A percentile compares a stretch with the other conserved stretches of the same genome.
Evolutionary conservation across 2,329 filamentous ascomycete species (phyloP).

Genomic region (Microthyrium microscopicum): DNA sequence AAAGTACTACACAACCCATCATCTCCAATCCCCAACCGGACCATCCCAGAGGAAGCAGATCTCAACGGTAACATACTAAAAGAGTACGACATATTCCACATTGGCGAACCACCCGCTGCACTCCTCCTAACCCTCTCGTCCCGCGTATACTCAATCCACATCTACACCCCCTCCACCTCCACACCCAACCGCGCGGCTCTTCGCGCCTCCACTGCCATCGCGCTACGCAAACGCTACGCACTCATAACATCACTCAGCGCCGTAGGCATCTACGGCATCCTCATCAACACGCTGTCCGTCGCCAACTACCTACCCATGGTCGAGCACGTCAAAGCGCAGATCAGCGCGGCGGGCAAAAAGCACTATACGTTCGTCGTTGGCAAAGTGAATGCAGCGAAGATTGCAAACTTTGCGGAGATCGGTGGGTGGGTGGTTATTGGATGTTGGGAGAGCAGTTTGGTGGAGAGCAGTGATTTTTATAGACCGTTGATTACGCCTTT

Average conservation of each 20-base stretch:
- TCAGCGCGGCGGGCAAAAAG: constrained; percentile 75
- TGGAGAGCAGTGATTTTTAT: constrained; percentile 82
- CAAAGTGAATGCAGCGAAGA: constrained; percentile 86
- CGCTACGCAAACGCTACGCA: constrained; percentile 64
- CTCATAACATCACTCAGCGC: constrained; percentile 67
- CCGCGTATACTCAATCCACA: constrained; percentile 60
- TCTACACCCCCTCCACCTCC: constrained; percentile 45
- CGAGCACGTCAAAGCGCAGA: constrained; percentile 52
- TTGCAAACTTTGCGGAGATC: constrained; percentile 91
- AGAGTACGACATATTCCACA: constrained; percentile 66
- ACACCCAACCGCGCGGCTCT: constrained; percentile 17
- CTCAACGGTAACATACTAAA: constrained; percentile 34
- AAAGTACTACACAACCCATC: constrained; percentile 61
- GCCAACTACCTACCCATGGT: constrained; percentile 78
- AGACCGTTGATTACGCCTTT: constrained; percentile 87
- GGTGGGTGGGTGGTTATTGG: constrained; percentile 95
- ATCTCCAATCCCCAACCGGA: constrained; percentile 71
- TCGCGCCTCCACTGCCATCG: constrained; percentile 33
- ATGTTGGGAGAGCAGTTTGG: constrained; percentile 90
- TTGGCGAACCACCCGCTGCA: constrained; percentile 63
- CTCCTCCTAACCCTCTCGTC: constrained; percentile 78
- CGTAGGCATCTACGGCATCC: constrained; percentile 73
- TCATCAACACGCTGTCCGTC: constrained; percentile 90
- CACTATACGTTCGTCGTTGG: constrained; percentile 92
- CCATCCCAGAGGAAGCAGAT: constrained; percentile 36